Evolutionary conservation across 2,329 filamentous ascomycete genomes (phyloP).

Genomic region (Pseudogymnoascus sp.): DNA sequence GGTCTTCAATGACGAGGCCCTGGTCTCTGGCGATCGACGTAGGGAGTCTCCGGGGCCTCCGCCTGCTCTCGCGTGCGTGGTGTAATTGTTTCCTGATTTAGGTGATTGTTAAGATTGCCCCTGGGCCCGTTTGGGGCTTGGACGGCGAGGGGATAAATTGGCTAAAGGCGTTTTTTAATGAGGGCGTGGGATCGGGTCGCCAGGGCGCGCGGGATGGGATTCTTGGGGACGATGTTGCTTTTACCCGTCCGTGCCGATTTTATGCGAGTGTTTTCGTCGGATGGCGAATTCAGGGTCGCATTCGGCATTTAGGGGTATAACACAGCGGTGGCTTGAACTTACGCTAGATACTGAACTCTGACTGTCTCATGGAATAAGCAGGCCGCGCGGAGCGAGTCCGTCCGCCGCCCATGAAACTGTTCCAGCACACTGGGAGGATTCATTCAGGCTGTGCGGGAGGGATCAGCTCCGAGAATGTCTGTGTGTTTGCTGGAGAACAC

Average conservation of each 20-base stretch:
- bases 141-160: background rate
- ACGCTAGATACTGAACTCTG: background rate
- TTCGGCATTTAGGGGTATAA: background rate
- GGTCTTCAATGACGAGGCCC: background rate
- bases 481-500: background rate
- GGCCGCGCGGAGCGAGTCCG: background rate
- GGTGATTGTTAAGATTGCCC: background rate
- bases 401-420: background rate
- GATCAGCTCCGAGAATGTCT: background rate
- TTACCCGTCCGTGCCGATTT: background rate
- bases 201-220: background rate
- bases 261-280: background rate
- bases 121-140: background rate
- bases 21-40: background rate
- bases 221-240: background rate
- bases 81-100: background rate
- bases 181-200: background rate
- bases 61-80: background rate
- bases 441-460: background rate
- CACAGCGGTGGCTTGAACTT: background rate
- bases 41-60: background rate
- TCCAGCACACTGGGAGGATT: background rate
- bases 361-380: background rate
- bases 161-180: background rate
- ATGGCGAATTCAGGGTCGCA: background rate